Conservation (phyloP, 306 rosid species). For the Leucaena leucocephala region DNA sequence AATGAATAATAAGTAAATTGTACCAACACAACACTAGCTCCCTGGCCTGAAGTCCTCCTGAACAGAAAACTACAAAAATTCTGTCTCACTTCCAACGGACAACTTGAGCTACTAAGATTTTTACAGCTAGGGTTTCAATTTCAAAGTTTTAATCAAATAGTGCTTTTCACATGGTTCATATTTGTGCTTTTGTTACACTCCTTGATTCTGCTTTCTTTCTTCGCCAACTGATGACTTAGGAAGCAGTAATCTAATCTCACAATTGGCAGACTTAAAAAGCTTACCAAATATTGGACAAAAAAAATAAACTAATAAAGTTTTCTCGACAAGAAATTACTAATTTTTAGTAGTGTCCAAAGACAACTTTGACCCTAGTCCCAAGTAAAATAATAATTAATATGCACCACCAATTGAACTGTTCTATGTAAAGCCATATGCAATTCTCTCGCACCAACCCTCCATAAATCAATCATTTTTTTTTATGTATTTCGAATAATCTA, state of each 20-base stretch:
- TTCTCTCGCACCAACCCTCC: neutral
- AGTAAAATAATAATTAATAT: neutral
- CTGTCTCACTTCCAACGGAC: neutral
- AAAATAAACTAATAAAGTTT: neutral
- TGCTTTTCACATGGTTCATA: neutral
- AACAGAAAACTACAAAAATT: slow-evolving; percentile 20
- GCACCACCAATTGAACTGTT: neutral
- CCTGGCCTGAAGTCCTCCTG: neutral
- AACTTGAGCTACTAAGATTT: slow-evolving; percentile 10
- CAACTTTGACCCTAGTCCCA: neutral
- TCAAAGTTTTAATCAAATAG: neutral
- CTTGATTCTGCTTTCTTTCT: neutral
- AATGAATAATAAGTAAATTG: slow-evolving; percentile 36
- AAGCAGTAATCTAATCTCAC: neutral
- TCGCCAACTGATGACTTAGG: neutral
- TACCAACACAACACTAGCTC: slow-evolving; percentile 13
- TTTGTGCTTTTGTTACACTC: neutral
- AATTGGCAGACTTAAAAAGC: neutral
- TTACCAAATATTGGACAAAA: neutral
- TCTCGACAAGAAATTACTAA: neutral
- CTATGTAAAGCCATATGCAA: neutral
- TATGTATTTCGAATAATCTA: neutral
- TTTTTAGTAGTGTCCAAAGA: neutral
- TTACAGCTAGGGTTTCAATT: neutral
- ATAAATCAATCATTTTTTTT: neutral